Evolutionary conservation across 768 basidiomycete genomes (phyloP), one percentile per base, ranked within the genome.

Genomic region (Tricholoma matsutake): DNA sequence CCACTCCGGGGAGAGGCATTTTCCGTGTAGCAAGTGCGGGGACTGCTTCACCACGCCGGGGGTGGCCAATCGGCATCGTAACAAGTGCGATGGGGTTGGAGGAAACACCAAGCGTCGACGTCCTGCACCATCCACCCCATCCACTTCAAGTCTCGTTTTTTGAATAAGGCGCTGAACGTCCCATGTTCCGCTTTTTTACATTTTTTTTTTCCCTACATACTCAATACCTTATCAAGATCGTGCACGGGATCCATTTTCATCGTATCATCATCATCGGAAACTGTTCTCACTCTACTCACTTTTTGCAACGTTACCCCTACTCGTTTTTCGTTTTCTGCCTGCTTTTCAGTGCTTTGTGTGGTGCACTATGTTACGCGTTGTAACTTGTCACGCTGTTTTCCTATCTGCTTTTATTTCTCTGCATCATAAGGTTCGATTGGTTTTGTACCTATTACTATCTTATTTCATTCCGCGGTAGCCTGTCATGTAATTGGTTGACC

Each of bases 41-140:
- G 56, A 57, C 9, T 3, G 29, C n/a, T 57, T 57, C 8, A 57
- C 56, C 11, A 57, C 56, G 2, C 56, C 41, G 16, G 56, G 56
- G 13, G 56, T 53, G 29, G 51, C 51, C 6, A 53, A 18, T n/a
- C 51, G 51, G 9, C 51, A 53, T 18, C 29, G 51, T 18, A 10
- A 7, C 7, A 53, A 53, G n/a, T 53, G 51, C n/a, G 6, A 29
- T 32, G 51, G 51, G 31, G 6, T 4, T n/a, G 51, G 25, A 18
- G 51, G 51, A 9, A n/a, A 6, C 16, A 53, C 25, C 31, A 53
- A 53, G 28, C 51, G 51, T 53, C 51, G 51, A 25, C 51, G 51
- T 32, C 9, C 51, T 13, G 14, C 29, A 4, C 8, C 29, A 6
- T 32, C 51, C n/a, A 11, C 51, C 10, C 31, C 51, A 9, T 18